Evolutionary conservation across 2,329 filamentous ascomycete genomes (phyloP).

Genomic region (Trichoderma koningii): DNA sequence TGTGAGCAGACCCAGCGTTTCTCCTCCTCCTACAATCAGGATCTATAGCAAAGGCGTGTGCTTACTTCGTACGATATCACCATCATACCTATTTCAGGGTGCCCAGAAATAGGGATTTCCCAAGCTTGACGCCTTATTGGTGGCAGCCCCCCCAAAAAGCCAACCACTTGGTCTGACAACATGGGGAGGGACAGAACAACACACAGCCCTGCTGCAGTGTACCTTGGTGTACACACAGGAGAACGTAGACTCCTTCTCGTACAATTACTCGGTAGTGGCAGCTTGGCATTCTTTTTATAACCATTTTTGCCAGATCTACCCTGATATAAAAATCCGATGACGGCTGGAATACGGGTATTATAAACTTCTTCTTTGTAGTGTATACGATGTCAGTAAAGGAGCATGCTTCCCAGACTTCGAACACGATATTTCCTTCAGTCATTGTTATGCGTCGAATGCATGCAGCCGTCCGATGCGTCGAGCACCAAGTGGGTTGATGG

Average conservation of each 20-base stretch:
- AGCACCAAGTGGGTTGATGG: no score
- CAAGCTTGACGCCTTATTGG: no score
- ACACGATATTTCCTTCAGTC: neutral
- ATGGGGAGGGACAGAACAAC: no score
- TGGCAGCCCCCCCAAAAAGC: neutral
- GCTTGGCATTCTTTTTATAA: conserved; percentile 18
- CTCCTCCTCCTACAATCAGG: no score
- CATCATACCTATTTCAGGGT: no score
- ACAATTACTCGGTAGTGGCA: neutral
- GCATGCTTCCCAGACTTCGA: no score
- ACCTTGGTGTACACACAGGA: neutral
- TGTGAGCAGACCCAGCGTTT: neutral
- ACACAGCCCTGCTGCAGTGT: neutral
- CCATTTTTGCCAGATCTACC: conserved; percentile 16
- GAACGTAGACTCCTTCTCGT: no score
- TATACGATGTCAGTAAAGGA: no score
- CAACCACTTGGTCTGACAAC: neutral
- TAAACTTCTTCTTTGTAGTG: no score
- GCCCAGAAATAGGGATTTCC: no score
- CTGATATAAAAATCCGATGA: conserved; percentile 1
- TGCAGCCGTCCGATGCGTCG: neutral
- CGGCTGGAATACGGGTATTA: neutral
- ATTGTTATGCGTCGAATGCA: conserved; percentile 18
- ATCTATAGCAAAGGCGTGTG: no score
- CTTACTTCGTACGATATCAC: no score